These are phyloP conservation scores for Quercus alba DNA, from an alignment of 306 rosid species.

Conservation along the genomic window DNA sequence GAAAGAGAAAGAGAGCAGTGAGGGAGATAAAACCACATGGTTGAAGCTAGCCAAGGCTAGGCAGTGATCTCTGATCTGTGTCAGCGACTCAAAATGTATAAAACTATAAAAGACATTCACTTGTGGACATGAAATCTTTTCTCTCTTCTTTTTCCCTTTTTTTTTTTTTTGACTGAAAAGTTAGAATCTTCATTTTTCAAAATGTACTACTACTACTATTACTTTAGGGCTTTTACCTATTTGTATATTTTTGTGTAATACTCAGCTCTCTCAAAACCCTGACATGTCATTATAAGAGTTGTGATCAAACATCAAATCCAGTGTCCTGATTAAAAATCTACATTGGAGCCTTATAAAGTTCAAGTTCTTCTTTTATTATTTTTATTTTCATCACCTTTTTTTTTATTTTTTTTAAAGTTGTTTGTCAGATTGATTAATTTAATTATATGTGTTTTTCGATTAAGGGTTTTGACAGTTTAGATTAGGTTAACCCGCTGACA, in stretches of 20 bases:
- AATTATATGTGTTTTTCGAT: neutral
- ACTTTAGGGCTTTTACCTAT: neutral
- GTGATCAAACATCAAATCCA: slow-evolving; percentile 1
- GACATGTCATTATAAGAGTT: neutral
- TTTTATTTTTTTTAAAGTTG: neutral
- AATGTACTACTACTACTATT: neutral
- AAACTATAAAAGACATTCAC: neutral
- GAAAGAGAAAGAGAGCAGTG: neutral
- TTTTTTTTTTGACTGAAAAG: too few species aligned
- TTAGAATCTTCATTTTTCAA: neutral
- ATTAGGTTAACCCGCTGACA: neutral
- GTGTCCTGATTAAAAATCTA: neutral
- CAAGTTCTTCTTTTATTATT: neutral
- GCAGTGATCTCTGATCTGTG: neutral
- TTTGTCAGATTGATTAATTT: neutral
- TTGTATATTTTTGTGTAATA: neutral
- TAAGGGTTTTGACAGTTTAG: neutral
- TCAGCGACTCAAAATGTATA: too few species aligned
- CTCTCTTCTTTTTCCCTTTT: neutral
- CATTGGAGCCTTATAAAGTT: neutral
- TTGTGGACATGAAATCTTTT: neutral
- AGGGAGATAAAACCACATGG: neutral
- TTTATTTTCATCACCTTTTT: neutral
- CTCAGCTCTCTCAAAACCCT: neutral
- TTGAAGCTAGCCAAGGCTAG: neutral